These are phyloP conservation scores for Kodamaea nitidulidarum DNA, from an alignment of 805 yeast genomes.

Conservation along the genomic window DNA sequence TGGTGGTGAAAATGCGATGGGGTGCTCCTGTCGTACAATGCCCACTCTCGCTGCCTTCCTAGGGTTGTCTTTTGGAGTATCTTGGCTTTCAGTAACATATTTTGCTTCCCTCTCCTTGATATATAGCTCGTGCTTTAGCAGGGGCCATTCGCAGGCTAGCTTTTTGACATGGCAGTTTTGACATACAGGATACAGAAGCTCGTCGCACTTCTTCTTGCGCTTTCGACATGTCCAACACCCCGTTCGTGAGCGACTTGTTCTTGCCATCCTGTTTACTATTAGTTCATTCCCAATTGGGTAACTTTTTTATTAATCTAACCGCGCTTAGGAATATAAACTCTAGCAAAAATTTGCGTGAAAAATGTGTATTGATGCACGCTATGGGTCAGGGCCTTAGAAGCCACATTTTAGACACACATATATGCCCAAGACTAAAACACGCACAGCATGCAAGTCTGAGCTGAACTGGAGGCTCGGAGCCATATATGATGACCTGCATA, in stretches of 20 bases:
- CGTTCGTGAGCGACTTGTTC: conserved; percentile 23
- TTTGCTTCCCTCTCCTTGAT: conserved; percentile 20
- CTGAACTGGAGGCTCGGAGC: too few relatives aligned
- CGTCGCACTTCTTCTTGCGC: conserved; percentile 43
- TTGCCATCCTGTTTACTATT: conserved; percentile 13
- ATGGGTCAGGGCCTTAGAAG: too few relatives aligned
- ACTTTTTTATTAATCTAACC: conserved; percentile 19
- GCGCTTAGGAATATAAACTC: conserved; percentile 21
- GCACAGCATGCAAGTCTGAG: too few relatives aligned
- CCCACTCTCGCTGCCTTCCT: conserved; percentile 2
- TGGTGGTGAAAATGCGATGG: neutral
- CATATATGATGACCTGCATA: too few relatives aligned
- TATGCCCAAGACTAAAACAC: too few relatives aligned
- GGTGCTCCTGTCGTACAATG: neutral
- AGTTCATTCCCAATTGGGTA: conserved; percentile 28
- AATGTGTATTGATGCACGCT: too few relatives aligned
- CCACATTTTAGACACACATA: too few relatives aligned
- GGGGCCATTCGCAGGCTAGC: conserved; percentile 27
- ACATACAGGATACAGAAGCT: conserved; percentile 28
- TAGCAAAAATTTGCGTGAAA: neutral
- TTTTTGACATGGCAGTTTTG: conserved; percentile 20
- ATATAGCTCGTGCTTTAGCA: conserved; percentile 18
- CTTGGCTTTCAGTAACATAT: conserved; percentile 12
- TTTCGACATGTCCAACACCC: conserved; percentile 60
- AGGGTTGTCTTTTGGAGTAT: neutral